Evolutionary conservation across 202 grass and related monocot species (phyloP).

Genomic region (Schoenoplectus tabernaemontani): DNA sequence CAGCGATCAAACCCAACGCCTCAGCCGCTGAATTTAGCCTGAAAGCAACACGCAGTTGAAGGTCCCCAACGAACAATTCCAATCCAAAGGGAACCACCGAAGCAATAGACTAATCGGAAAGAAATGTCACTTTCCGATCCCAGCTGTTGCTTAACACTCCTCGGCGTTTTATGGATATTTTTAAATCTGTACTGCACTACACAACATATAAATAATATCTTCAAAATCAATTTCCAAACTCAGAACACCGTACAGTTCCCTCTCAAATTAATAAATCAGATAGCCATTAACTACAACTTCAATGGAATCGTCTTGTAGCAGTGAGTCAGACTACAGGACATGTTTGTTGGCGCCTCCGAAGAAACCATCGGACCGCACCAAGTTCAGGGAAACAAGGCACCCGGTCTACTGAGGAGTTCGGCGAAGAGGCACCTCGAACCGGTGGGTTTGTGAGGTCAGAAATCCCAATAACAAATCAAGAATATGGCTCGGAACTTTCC

Average conservation of each 20-base stretch:
- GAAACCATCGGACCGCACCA: conserved; percentile 68
- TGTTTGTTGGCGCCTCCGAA: conserved; percentile 66
- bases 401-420: conserved; percentile 70
- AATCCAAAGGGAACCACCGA: background rate
- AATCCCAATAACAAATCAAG: conserved; percentile 37
- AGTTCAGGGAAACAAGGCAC: conserved; percentile 77
- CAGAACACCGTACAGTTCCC: background rate
- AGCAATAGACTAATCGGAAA: too few species aligned
- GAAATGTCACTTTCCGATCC: background rate
- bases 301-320: background rate
- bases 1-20: background rate
- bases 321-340: conserved; percentile 30
- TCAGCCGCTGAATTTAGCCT: background rate
- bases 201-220: background rate
- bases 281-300: background rate
- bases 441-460: conserved; percentile 85
- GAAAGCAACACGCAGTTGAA: background rate
- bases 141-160: background rate
- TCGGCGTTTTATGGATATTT: background rate
- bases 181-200: background rate
- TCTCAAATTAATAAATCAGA: background rate
- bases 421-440: conserved; percentile 21
- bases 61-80: background rate
- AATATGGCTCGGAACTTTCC: conserved; percentile 77
- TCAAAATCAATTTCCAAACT: background rate